Evolutionary conservation across 2,329 filamentous ascomycete genomes (phyloP), one percentile per base, ranked within the genome.

Genomic region (Escovopsis sp.): DNA sequence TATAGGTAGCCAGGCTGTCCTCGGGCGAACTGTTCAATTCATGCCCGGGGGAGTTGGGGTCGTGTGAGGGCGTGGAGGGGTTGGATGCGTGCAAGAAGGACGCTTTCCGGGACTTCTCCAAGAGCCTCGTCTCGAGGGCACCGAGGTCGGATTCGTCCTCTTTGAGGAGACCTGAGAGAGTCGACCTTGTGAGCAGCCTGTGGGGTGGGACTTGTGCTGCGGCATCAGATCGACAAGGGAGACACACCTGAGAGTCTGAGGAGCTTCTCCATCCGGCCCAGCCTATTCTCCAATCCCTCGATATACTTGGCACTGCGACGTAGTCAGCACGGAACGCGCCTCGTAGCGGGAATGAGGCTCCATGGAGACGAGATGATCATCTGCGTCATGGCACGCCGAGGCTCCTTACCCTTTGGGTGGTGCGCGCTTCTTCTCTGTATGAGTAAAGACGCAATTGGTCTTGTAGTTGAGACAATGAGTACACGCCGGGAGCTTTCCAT

Each of bases 381-480:
- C n/a, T n/a, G n/a, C n/a, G n/a, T n/a, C n/a, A n/a, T n/a, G 8
- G 23, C 23, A 23, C 12, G 28, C 33, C 33, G 39, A 30, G 40
- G 19, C 42, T 26, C 44, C 74, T 51, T 73, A 94, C 87, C 91
- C 89, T 70, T 96, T 98, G 1, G 89, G 91, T 42, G 91, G 89
- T 61, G 84, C 91, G 45, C 91, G 77, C 72, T 98, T 98, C 78
- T 98, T 98, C 68, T 98, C 91, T 33, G 96, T 88, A 59, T 94
- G 87, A 1, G 91, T 96, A 59, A 96, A 96, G 53, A 94, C 77
- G 61, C 89, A 98, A 54, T 94, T 87, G 5, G 88, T 95, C 71
- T 95, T 95, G 70, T 95, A 95, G 62, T 95, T 96, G 60, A 83
- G 82, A 62, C 89, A 98, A 64, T 96, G 91, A 7, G 85, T 88